A percentile compares a stretch with the other conserved stretches of the same genome.
Conservation (phyloP, 2,329 filamentous ascomycete species). For the Penicillium polonicum region DNA sequence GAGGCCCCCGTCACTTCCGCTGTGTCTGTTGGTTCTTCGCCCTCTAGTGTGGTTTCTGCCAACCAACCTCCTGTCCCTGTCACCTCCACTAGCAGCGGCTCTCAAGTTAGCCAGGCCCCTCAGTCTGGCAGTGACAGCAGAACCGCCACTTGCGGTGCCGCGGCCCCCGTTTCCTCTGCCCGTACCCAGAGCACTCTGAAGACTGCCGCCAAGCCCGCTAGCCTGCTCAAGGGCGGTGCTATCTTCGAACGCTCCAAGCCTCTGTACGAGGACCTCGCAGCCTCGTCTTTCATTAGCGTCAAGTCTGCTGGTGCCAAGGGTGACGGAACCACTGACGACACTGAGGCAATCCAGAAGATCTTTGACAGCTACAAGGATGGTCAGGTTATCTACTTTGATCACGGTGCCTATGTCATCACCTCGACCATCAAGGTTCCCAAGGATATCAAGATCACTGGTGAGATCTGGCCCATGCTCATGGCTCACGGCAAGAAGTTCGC, state of each 20-base stretch:
- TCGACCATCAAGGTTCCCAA: slow-evolving; percentile 63
- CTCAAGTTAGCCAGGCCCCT: slow-evolving; percentile 5
- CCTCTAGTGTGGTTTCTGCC: not conserved
- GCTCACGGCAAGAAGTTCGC: slow-evolving; percentile 72
- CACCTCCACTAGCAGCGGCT: slow-evolving; percentile 12
- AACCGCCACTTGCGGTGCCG: slow-evolving; percentile 23
- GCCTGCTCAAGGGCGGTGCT: slow-evolving; percentile 64
- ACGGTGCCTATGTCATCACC: slow-evolving; percentile 62
- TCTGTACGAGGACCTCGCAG: slow-evolving; percentile 71
- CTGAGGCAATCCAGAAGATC: slow-evolving; percentile 74
- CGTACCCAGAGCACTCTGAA: slow-evolving; percentile 60
- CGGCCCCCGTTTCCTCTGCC: slow-evolving; percentile 36
- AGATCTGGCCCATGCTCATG: slow-evolving; percentile 89
- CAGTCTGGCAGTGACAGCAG: slow-evolving; percentile 15
- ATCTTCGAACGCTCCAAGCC: slow-evolving; percentile 86
- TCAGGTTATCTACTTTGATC: slow-evolving; percentile 63
- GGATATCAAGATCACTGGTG: slow-evolving; percentile 82
- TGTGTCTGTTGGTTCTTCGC: not conserved
- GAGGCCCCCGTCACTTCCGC: slow-evolving; percentile 10
- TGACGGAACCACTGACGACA: slow-evolving; percentile 85
- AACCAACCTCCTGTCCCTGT: slow-evolving; percentile 5
- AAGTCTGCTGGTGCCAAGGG: slow-evolving; percentile 81
- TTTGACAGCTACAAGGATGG: slow-evolving; percentile 65
- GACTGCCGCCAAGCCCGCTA: slow-evolving; percentile 62
- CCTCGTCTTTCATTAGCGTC: slow-evolving; percentile 75